These are phyloP conservation scores for Pythium vanterpoolii DNA, from an alignment of 352 stramenopile genomes.

Conservation along the genomic window DNA sequence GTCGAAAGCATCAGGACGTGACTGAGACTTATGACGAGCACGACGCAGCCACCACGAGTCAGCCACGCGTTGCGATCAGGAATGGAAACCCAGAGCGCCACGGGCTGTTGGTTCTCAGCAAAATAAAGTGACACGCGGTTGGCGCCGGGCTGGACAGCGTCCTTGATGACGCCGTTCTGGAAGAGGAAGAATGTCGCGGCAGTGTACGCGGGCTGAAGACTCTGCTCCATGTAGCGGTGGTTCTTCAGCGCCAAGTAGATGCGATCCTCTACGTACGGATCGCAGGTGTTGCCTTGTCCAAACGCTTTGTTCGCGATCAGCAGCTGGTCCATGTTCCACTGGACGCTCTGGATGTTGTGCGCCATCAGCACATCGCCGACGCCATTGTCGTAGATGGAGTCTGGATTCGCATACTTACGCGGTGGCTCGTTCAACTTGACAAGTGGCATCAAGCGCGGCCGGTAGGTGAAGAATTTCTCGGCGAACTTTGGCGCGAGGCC, in stretches of 20 bases:
- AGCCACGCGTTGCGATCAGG: constrained; percentile 13
- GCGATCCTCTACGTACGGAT: background rate
- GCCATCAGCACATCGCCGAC: background rate
- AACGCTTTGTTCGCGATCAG: background rate
- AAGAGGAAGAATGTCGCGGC: constrained; percentile 2
- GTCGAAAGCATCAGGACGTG: background rate
- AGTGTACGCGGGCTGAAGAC: background rate
- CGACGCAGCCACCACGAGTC: constrained; percentile 1
- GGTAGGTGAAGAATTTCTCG: background rate
- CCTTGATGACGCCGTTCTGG: constrained; percentile 4
- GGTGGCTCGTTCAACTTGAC: background rate
- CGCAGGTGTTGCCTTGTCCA: background rate
- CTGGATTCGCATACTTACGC: too few relatives aligned
- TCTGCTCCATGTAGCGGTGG: constrained; percentile 8
- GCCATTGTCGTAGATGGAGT: background rate
- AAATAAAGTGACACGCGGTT: constrained; percentile 1
- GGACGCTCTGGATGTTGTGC: background rate
- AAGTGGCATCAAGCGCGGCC: background rate
- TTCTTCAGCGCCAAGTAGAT: background rate
- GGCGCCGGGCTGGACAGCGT: background rate
- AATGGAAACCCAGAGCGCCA: constrained; percentile 8
- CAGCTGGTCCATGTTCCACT: background rate
- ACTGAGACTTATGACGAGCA: background rate
- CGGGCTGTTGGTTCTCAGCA: background rate
- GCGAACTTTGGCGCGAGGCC: background rate